A percentile compares a stretch with the other conserved stretches of the same genome.
These are phyloP conservation scores for Aspergillus sp. DNA, from an alignment of 2,329 filamentous ascomycete genomes.

Conservation along the genomic window DNA sequence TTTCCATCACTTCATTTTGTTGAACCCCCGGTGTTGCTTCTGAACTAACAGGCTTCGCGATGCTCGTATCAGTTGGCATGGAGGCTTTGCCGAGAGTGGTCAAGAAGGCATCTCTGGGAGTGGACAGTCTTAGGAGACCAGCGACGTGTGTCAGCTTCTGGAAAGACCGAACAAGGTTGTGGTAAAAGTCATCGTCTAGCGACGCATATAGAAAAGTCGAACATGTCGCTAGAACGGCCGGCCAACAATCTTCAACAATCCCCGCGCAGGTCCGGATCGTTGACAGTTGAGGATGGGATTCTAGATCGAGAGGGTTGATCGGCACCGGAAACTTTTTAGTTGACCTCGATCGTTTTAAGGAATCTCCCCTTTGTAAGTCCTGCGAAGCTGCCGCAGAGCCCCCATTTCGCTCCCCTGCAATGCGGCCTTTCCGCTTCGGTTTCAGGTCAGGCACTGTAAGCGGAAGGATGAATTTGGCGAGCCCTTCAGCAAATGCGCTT, in stretches of 20 bases:
- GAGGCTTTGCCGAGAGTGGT: conserved; percentile 92
- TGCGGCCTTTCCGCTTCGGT: conserved; percentile 48
- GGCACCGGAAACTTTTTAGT: conserved; percentile 49
- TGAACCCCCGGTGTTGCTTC: conserved; percentile 21
- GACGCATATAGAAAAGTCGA: conserved; percentile 94
- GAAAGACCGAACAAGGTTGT: conserved; percentile 85
- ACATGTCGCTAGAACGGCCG: conserved; percentile 87
- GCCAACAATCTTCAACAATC: conserved; percentile 92
- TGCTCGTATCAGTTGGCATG: conserved; percentile 70
- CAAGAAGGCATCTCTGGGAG: conserved; percentile 89
- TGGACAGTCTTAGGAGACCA: conserved; percentile 77
- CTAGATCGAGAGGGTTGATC: conserved; percentile 76
- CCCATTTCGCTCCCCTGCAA: conserved; percentile 40
- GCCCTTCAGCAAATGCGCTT: conserved; percentile 82
- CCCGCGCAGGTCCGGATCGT: conserved; percentile 76
- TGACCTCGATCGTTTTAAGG: conserved; percentile 23
- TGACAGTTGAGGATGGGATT: conserved; percentile 67
- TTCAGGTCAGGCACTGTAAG: conserved; percentile 77
- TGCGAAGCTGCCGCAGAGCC: conserved; percentile 25
- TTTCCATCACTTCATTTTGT: conserved; percentile 27
- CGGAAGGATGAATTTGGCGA: conserved; percentile 91
- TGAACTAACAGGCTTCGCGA: conserved; percentile 21
- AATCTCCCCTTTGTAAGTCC: conserved; percentile 33
- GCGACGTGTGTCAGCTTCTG: conserved; percentile 95
- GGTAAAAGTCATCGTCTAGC: conserved; percentile 90